Evolutionary conservation across 352 stramenopile genomes (phyloP).

Genomic region (Aphanomyces stellatus): DNA sequence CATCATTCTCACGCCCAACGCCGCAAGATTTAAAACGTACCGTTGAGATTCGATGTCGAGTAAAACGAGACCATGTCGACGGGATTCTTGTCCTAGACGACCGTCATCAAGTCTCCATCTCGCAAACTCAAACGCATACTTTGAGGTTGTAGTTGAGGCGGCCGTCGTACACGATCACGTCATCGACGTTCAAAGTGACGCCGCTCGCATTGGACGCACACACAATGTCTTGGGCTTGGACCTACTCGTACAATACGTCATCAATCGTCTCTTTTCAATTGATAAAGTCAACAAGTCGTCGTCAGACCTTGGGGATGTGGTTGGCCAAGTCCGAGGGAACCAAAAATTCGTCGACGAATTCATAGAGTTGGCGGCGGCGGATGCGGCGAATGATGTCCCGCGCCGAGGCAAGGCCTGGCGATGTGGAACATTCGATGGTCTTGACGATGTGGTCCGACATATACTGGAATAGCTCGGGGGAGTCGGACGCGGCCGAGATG

Average conservation of each 20-base stretch:
- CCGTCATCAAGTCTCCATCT: background rate
- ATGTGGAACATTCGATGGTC: constrained; percentile 74
- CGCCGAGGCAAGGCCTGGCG: constrained; percentile 33
- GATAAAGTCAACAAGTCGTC: background rate
- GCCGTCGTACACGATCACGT: constrained; percentile 76
- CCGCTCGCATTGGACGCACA: constrained; percentile 35
- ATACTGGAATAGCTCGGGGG: constrained; percentile 59
- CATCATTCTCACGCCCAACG: too few species aligned
- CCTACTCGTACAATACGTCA: constrained; percentile 9
- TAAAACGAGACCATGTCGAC: constrained; percentile 82
- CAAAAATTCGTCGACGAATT: constrained; percentile 79
- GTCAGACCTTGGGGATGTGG: constrained; percentile 34
- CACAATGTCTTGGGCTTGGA: constrained; percentile 52
- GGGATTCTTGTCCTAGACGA: constrained; percentile 53
- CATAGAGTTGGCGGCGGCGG: constrained; percentile 65
- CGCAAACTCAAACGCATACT: background rate
- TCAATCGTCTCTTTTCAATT: background rate
- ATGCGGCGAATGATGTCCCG: constrained; percentile 63
- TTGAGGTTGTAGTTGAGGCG: constrained; percentile 80
- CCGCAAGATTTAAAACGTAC: too few species aligned
- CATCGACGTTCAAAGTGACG: constrained; percentile 40
- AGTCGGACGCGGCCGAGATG: constrained; percentile 55
- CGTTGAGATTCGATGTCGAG: constrained; percentile 35
- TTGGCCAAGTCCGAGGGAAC: constrained; percentile 45
- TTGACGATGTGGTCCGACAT: constrained; percentile 69